phyloP scores from a whole-genome alignment of 2,329 filamentous ascomycete genomes.

The Ophiocordyceps unilateralis region DNA sequence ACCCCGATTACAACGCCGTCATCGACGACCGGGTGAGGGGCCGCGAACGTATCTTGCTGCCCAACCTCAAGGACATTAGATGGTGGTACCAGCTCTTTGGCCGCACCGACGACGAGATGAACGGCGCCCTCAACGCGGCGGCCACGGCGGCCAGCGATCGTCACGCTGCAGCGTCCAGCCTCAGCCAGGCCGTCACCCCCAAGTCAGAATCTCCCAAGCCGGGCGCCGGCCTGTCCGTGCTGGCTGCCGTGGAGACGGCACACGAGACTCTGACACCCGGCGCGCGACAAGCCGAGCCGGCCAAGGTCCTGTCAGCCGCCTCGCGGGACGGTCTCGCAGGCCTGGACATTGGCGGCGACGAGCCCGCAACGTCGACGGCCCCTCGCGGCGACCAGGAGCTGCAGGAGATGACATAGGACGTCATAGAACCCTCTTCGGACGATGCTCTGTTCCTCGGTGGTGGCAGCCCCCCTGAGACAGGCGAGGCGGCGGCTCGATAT shows the following conservation, averaged over 20 bases:
- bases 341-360: slow-evolving; percentile 16
- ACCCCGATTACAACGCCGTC: slow-evolving; percentile 56
- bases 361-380: slow-evolving; percentile 6
- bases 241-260: slow-evolving; percentile 41
- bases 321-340: slow-evolving; percentile 30
- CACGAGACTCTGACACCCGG: slow-evolving; percentile 31
- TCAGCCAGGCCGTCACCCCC: slow-evolving; percentile 13
- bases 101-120: slow-evolving; percentile 84
- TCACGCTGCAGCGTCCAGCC: slow-evolving; percentile 17
- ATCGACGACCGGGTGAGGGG: slow-evolving; percentile 67
- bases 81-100: slow-evolving; percentile 93
- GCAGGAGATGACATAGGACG: slow-evolving; percentile 27
- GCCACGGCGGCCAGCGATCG: slow-evolving; percentile 30
- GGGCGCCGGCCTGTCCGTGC: slow-evolving; percentile 30
- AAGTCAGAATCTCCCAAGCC: slow-evolving; percentile 18
- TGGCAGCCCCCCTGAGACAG: slow-evolving; percentile 13
- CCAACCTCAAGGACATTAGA: slow-evolving; percentile 56
- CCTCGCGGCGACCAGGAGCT: slow-evolving; percentile 23
- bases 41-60: slow-evolving; percentile 71
- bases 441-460: slow-evolving; percentile 6
- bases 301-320: slow-evolving; percentile 23
- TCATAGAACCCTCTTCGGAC: slow-evolving; percentile 17
- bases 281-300: slow-evolving; percentile 24
- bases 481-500: slow-evolving; percentile 12
- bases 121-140: slow-evolving; percentile 42